Evolutionary conservation across 371 early-diverging fungal genomes (phyloP).

Genomic region (Chytridium lagenaria): DNA sequence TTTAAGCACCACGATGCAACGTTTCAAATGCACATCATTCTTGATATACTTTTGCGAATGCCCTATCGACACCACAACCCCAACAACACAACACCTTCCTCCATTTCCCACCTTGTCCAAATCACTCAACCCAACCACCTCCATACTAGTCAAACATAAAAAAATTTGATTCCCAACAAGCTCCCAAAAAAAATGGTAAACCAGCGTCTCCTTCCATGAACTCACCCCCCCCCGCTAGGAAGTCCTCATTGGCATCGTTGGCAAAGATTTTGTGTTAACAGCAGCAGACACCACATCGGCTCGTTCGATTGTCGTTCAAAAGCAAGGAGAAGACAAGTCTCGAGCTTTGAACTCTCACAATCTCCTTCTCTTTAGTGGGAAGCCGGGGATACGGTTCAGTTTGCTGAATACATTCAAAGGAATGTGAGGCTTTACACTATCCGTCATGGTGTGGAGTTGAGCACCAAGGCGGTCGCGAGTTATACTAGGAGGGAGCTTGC

Average conservation of each 20-base stretch:
- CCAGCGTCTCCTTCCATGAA: not conserved
- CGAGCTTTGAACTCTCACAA: constrained; percentile 81
- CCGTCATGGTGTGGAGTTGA: constrained; percentile 80
- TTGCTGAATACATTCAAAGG: constrained; percentile 94
- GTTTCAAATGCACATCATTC: not conserved
- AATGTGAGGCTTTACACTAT: constrained; percentile 92
- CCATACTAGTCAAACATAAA: too few relatives aligned
- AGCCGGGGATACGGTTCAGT: constrained; percentile 93
- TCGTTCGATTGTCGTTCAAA: constrained; percentile 92
- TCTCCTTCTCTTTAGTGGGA: constrained; percentile 89
- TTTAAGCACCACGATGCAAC: not conserved
- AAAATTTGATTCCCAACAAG: too few relatives aligned
- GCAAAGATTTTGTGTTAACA: constrained; percentile 91
- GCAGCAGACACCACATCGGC: constrained; percentile 83
- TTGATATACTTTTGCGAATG: not conserved
- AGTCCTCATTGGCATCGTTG: constrained; percentile 90
- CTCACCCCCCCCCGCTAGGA: constrained; percentile 41
- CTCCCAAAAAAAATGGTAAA: constrained; percentile 1
- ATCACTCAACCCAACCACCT: too few relatives aligned
- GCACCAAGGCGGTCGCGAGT: constrained; percentile 80
- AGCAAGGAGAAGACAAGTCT: constrained; percentile 88
- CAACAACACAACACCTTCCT: not conserved
- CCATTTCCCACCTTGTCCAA: too few relatives aligned
- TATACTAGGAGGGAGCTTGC: constrained; percentile 90
- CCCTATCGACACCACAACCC: not conserved